Conservation (phyloP, 495 filamentous ascomycete genomes). For the Pyrenula massariospora region DNA sequence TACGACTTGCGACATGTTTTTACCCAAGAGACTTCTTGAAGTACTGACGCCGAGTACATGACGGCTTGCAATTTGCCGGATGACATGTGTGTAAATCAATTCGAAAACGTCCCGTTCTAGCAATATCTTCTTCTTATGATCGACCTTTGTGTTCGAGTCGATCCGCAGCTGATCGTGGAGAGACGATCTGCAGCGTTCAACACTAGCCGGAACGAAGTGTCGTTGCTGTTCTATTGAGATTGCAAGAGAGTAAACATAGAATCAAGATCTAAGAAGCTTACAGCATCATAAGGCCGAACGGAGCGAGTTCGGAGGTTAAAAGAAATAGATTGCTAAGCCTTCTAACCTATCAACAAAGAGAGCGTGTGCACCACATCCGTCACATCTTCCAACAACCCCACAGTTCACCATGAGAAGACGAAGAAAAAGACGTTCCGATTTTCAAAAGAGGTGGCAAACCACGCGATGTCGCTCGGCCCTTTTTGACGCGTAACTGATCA, state of each 20-base stretch:
- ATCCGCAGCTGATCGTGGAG: background rate
- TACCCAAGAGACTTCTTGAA: background rate
- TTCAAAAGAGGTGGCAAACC: background rate
- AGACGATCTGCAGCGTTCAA: background rate
- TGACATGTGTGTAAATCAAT: background rate
- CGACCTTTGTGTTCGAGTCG: background rate
- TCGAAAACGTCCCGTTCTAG: background rate
- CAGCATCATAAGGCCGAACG: background rate
- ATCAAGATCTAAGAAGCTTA: background rate
- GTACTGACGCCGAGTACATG: background rate
- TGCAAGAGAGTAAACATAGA: background rate
- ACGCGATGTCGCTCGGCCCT: background rate
- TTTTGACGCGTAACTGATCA: background rate
- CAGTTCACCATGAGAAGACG: background rate
- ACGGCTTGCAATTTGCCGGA: background rate
- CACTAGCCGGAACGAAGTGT: background rate
- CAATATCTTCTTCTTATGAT: background rate
- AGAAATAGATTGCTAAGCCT: background rate
- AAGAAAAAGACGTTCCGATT: background rate
- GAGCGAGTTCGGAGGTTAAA: background rate
- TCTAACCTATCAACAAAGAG: background rate
- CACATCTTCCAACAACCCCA: background rate
- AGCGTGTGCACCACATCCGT: background rate
- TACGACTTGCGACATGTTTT: background rate
- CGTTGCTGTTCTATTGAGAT: background rate